Evolutionary conservation across 768 basidiomycete genomes (phyloP).

Genomic region (Lactarius hatsudake): DNA sequence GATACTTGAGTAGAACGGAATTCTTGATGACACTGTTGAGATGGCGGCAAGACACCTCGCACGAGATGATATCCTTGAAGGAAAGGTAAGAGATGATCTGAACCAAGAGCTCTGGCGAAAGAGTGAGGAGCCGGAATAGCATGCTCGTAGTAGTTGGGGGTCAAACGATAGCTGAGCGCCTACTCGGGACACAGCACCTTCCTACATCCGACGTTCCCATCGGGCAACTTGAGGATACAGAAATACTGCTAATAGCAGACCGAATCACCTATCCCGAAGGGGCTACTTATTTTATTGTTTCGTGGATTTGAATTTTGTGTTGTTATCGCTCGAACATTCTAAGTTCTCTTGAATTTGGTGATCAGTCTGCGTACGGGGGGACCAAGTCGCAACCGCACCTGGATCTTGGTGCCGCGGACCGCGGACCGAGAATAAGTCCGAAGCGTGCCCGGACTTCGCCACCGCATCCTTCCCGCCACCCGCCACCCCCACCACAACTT

Average conservation of each 20-base stretch:
- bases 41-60: slow-evolving; percentile 22
- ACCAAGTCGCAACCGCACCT: background rate
- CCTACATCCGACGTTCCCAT: slow-evolving; percentile 2
- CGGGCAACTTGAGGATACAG: background rate
- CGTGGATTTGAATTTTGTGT: background rate
- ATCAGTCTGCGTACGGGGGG: background rate
- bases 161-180: slow-evolving; percentile 6
- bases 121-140: slow-evolving; percentile 9
- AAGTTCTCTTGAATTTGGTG: background rate
- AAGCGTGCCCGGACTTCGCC: background rate
- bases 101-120: slow-evolving; percentile 24
- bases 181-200: slow-evolving; percentile 6
- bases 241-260: background rate
- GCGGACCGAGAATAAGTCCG: background rate
- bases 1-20: slow-evolving; percentile 23
- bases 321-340: background rate
- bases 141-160: slow-evolving; percentile 14
- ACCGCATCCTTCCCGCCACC: background rate
- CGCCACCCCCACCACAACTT: background rate
- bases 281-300: background rate
- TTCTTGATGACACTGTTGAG: slow-evolving; percentile 20
- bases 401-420: background rate
- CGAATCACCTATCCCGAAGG: background rate
- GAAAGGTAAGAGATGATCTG: slow-evolving; percentile 24
- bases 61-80: slow-evolving; percentile 22